Conservation (phyloP, 768 basidiomycete genomes). For the Heimioporus sp. region DNA sequence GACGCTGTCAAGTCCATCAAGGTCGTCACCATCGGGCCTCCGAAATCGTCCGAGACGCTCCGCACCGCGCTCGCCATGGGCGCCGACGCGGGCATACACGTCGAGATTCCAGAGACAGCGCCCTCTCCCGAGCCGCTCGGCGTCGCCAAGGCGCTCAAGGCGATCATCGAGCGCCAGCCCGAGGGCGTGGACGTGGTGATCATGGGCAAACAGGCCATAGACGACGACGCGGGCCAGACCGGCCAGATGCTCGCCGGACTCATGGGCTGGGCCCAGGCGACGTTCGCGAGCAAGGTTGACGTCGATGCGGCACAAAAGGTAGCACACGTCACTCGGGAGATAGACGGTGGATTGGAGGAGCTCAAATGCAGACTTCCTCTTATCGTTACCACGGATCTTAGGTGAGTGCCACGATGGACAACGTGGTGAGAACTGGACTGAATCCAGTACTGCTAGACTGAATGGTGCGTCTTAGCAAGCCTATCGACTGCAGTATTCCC, state of each 20-base stretch:
- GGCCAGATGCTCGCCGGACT: constrained; percentile 97
- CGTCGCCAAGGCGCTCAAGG: constrained; percentile 82
- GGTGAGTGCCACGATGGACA: constrained; percentile 49
- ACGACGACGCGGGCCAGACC: constrained; percentile 93
- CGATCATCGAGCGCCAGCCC: constrained; percentile 63
- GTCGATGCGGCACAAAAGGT: constrained; percentile 61
- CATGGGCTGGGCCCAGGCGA: constrained; percentile 90
- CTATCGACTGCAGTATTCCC: background rate
- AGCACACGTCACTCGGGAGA: constrained; percentile 79
- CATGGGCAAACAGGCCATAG: constrained; percentile 97
- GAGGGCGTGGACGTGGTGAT: constrained; percentile 82
- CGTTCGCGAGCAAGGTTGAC: constrained; percentile 87
- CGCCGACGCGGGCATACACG: constrained; percentile 88
- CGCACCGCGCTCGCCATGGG: constrained; percentile 98
- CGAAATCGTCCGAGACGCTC: constrained; percentile 86
- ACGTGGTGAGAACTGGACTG: background rate
- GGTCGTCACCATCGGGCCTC: constrained; percentile 90
- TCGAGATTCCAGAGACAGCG: constrained; percentile 74
- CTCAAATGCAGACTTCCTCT: constrained; percentile 77
- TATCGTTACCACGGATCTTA: constrained; percentile 88
- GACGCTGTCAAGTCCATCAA: constrained; percentile 81
- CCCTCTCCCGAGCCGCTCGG: constrained; percentile 87
- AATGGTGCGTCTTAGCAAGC: constrained; percentile 51
- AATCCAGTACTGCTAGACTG: constrained; percentile 42
- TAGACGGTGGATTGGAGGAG: constrained; percentile 92